These are phyloP conservation scores for Xylaria hypoxylon DNA, from an alignment of 2,329 filamentous ascomycete genomes.

Conservation along the genomic window DNA sequence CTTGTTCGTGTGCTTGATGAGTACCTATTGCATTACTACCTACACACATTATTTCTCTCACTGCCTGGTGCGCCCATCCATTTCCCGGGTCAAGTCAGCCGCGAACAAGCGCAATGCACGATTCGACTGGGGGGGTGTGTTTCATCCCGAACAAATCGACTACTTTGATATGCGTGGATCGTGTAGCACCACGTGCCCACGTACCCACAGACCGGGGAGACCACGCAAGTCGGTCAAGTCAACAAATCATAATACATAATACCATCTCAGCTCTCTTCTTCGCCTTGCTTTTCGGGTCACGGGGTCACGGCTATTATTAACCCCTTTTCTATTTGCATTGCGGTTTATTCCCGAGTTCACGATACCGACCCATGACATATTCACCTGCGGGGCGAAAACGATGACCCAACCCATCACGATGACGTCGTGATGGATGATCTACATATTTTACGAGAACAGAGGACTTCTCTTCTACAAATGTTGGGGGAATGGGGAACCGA, in stretches of 20 bases:
- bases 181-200: conserved; percentile 34
- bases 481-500: conserved; percentile 24
- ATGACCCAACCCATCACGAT: conserved; percentile 4
- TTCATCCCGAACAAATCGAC: conserved; percentile 28
- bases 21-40: conserved; percentile 12
- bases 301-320: conserved; percentile 4
- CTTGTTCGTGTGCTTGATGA: conserved; percentile 16
- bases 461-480: not conserved
- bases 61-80: conserved; percentile 13
- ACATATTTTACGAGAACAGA: conserved; percentile 14
- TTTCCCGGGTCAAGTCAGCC: conserved; percentile 18
- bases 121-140: conserved; percentile 28
- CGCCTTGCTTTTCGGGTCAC: conserved; percentile 14
- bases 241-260: conserved; percentile 25
- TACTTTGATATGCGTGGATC: conserved; percentile 24
- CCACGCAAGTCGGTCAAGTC: conserved; percentile 8
- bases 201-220: conserved; percentile 27
- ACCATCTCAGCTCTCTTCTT: conserved; percentile 21
- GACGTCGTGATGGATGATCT: conserved; percentile 25
- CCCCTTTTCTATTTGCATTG: conserved; percentile 18
- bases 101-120: conserved; percentile 27
- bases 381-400: not conserved
- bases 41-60: conserved; percentile 5
- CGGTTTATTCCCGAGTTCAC: conserved; percentile 14
- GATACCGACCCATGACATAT: not conserved